Evolutionary conservation across 129 eudicot species (phyloP).

Genomic region (Lonicera japonica): DNA sequence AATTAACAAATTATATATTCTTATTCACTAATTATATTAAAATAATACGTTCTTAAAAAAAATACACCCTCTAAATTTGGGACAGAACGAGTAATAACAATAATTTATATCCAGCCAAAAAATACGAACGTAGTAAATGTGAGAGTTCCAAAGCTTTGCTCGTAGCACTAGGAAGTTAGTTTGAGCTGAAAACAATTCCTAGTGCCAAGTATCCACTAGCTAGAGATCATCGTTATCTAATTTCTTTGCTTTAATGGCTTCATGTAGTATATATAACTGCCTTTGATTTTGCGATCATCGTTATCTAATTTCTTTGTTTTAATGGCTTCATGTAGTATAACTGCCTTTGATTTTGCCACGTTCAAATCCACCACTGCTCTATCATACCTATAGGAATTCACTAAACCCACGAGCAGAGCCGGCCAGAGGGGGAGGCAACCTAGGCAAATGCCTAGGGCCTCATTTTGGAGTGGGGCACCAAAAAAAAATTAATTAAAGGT

Average conservation of each 20-base stretch:
- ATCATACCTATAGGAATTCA: slow-evolving; percentile 65
- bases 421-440: too few species aligned
- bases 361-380: slow-evolving; percentile 40
- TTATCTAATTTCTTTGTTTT: slow-evolving; percentile 37
- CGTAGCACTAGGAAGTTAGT: slow-evolving; percentile 51
- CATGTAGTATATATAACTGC: slow-evolving; percentile 45
- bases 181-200: slow-evolving; percentile 60
- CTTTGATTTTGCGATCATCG: slow-evolving; percentile 44
- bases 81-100: too few species aligned
- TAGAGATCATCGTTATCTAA: slow-evolving; percentile 43
- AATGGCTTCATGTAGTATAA: slow-evolving; percentile 44
- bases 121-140: slow-evolving; percentile 32
- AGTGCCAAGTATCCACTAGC: slow-evolving; percentile 45
- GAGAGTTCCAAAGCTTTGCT: slow-evolving; percentile 33
- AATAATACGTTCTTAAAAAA: too few species aligned
- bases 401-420: slow-evolving; percentile 55
- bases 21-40: too few species aligned
- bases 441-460: too few species aligned
- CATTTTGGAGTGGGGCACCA: too few species aligned
- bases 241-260: slow-evolving; percentile 34
- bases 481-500: too few species aligned
- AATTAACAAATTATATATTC: too few species aligned
- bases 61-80: too few species aligned
- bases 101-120: not conserved
- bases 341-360: slow-evolving; percentile 50